Evolutionary conservation across 192 early-diverging fungal species (phyloP).

Genomic region (Coemansia sp.): DNA sequence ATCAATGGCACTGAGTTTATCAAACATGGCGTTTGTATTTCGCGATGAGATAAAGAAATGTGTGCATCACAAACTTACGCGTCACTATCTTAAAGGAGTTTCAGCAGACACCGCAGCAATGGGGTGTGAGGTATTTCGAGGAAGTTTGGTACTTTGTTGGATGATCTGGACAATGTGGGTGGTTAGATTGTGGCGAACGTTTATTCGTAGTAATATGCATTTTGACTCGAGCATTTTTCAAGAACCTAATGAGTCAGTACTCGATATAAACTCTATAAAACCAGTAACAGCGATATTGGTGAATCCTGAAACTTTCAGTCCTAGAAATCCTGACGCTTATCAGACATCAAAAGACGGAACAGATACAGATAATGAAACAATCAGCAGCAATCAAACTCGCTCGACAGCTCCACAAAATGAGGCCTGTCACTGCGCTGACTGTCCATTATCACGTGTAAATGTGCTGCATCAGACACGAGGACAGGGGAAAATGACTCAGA

Average conservation of each 20-base stretch:
- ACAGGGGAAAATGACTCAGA: background rate
- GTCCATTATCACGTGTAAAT: constrained; percentile 10
- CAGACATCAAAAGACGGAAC: background rate
- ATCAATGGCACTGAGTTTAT: constrained; percentile 25
- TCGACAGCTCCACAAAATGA: background rate
- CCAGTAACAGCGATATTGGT: constrained; percentile 2
- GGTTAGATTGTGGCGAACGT: constrained; percentile 34
- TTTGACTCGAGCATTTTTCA: constrained; percentile 49
- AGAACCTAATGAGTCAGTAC: constrained; percentile 17
- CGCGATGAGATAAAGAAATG: constrained; percentile 41
- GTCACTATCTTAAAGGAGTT: background rate
- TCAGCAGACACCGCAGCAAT: constrained; percentile 7
- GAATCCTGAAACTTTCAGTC: constrained; percentile 37
- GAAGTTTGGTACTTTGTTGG: constrained; percentile 45
- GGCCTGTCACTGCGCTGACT: constrained; percentile 11
- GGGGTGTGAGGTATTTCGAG: constrained; percentile 37
- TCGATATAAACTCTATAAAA: constrained; percentile 21
- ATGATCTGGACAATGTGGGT: constrained; percentile 36
- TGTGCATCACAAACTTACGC: constrained; percentile 8
- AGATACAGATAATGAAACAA: constrained; percentile 4
- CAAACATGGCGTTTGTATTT: constrained; percentile 43
- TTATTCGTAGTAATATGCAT: constrained; percentile 31
- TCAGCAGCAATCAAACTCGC: background rate
- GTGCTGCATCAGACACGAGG: background rate
- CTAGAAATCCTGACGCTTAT: constrained; percentile 8